Base-by-base conservation (phyloP, 2,329 filamentous ascomycete species). In the Macrophomina phaseolina region DNA sequence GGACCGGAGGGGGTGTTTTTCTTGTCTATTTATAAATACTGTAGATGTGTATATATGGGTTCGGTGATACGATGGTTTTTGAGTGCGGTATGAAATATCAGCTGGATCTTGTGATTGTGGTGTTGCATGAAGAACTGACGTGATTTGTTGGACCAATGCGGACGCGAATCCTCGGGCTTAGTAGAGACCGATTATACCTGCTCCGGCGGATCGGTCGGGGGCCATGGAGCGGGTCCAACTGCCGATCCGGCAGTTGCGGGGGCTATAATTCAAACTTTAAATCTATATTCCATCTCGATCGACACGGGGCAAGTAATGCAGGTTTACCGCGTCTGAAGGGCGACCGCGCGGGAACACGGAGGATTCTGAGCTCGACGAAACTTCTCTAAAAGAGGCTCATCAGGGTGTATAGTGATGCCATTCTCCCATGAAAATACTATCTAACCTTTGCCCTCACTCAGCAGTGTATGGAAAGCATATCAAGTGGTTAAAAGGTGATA, bases 391-490 rank as follows among this genome's bases (percentile, higher is more conserved):
- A 18, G 18, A 18, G 18, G 18, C 18, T 18, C 18, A 18, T 18
- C 1, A 18, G 18, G 18, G 18, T 18, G 18, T 18, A 18, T 18
- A 18, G 18, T 18, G 18, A 18, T 18, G 18, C 18, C 18, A 18
- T 18, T 18, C 18, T 18, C 18, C 18, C 18, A 18, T 18, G 18
- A 18, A 18, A 18, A 18, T 18, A 18, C 18, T 18, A 18, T 18
- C 18, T 18, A 18, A 18, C 81, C 1, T 72, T 76, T 18, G 75
- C 78, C 76, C 14, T 71, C 72, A 52, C 72, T 77, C 46, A 78
- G 76, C 30, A 77, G 77, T 68, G 73, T 76, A 63, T 64, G 49
- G 49, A 55, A 64, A 32, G 49, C 36, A 2, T 46, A 36, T 36
- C 62, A 64, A 6, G 52, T 61, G 2, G n/a, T 38, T 9, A 18